Base-by-base conservation (phyloP, 768 basidiomycete genomes). In the Cyathus striatus region DNA sequence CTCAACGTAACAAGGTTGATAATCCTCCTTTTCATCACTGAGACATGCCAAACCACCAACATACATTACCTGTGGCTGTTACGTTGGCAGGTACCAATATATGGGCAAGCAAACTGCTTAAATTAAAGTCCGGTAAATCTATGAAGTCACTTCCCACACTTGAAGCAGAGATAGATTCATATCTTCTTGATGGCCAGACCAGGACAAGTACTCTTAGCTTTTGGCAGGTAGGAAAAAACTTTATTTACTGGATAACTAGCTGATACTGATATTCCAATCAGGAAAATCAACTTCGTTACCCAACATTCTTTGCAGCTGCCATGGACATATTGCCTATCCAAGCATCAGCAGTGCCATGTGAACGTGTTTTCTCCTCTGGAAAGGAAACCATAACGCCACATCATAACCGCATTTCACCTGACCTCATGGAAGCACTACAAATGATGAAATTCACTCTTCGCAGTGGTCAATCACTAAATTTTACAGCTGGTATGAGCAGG, bases 341-440 rank as follows among this genome's bases (percentile, higher is more conserved):
- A 40, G 64, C 51, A 10, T 64, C 62, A 7, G 47, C 62, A 9
- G 63, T 65, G 0, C 61, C 60, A 18, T 65, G 56, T 37, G 62
- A 66, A 21, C 44, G 48, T 0, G 52, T 62, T 3, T 65, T 62
- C 35, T 61, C 61, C 3, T 64, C 61, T 1, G 49, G 37, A 2
- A 60, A 56, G 36, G 59, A 61, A 46, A 65, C 62, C 1, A 58
- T 49, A 13, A 56, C 63, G 5, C 27, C 25, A 6, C 52, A 55
- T 17, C 53, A 56, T 6, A 61, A 51, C 24, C 41, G 51, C 4
- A 53, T 63, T 9, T 43, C 32, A 1, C 27, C 48, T 18, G 47
- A 50, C 2, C 40, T 60, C 9, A 60, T 61, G 58, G 59, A 64
- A 41, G 47, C 45, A 1, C 42, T 61, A 0, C 62, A 64, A 44